These are phyloP conservation scores for Colletotrichum sp. DNA, from an alignment of 2,329 filamentous ascomycete species.

Conservation along the genomic window DNA sequence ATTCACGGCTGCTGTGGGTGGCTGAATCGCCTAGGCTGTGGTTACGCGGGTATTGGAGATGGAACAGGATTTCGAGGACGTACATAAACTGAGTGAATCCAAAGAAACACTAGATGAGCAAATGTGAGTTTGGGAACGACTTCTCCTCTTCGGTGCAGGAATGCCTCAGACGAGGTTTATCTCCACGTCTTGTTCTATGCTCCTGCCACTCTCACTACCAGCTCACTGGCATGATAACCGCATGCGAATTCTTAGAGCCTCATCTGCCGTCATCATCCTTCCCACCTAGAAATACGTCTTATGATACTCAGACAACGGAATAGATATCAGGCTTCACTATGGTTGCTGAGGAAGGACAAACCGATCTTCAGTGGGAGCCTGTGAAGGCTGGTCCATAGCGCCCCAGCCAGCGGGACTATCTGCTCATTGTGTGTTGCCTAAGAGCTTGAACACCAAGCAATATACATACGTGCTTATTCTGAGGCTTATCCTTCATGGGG, in stretches of 20 bases:
- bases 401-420: not conserved
- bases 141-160: not conserved
- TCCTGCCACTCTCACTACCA: not conserved
- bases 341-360: not conserved
- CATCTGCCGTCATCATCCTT: not conserved
- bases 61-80: accelerated
- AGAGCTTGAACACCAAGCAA: not conserved
- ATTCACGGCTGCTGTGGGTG: accelerated
- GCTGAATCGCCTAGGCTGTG: not conserved
- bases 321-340: not conserved
- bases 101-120: not conserved
- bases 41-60: not conserved
- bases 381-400: not conserved
- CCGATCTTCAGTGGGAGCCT: not conserved
- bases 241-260: not conserved
- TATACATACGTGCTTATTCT: not conserved
- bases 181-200: not conserved
- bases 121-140: too few relatives aligned
- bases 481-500: accelerated
- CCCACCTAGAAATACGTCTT: accelerated
- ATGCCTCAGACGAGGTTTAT: not conserved
- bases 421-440: not conserved
- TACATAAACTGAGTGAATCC: not conserved
- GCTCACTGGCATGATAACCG: not conserved
- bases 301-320: not conserved